Evolutionary conservation across 176 grass and related monocot species (phyloP).

Genomic region (Carex littledalei): DNA sequence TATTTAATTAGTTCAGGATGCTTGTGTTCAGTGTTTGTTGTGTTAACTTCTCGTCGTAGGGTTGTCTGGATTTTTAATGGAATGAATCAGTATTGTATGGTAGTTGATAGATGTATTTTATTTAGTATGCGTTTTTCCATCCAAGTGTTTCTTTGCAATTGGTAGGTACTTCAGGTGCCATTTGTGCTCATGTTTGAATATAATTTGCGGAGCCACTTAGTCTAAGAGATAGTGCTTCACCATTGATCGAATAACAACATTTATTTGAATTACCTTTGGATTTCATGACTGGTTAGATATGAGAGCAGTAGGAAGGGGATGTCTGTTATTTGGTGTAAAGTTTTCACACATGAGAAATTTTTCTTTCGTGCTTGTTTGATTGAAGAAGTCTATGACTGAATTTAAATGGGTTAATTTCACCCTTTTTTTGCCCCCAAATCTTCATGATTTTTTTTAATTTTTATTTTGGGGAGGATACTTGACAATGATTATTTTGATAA

Average conservation of each 20-base stretch:
- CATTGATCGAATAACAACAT: neutral
- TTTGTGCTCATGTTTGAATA: neutral
- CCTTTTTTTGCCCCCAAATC: too few species aligned
- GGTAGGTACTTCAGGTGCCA: neutral
- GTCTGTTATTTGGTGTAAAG: neutral
- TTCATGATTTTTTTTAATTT: too few species aligned
- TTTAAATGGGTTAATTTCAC: neutral
- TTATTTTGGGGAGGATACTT: too few species aligned
- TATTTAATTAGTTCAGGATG: slow-evolving; percentile 1
- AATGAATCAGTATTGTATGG: neutral
- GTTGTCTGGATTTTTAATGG: neutral
- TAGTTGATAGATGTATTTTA: slow-evolving; percentile 20
- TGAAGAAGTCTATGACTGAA: neutral
- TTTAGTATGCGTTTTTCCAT: neutral
- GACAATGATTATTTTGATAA: too few species aligned
- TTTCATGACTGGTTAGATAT: neutral
- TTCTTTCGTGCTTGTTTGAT: neutral
- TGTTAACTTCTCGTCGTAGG: neutral
- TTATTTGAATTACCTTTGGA: neutral
- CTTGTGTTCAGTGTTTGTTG: neutral
- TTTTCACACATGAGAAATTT: neutral
- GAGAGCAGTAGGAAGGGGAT: neutral
- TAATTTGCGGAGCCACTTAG: neutral
- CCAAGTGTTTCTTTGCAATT: neutral
- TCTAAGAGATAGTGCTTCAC: neutral